phyloP scores from a whole-genome alignment of 1,139 yeast genomes.

The Blastobotrys ciferrii region DNA sequence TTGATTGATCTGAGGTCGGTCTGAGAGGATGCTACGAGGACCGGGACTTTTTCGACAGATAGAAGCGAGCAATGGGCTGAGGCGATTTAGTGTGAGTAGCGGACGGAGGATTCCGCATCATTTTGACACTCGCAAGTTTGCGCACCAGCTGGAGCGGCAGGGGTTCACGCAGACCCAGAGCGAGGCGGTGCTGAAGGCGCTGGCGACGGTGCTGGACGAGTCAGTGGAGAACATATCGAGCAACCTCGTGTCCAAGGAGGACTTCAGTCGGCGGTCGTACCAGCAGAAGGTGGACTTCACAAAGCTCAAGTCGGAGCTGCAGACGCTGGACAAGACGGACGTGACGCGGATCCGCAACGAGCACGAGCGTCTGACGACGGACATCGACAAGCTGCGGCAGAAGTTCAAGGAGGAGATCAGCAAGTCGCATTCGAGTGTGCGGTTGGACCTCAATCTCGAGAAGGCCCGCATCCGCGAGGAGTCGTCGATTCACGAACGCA shows the following conservation, averaged over 20 bases:
- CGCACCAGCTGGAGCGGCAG: slow-evolving; percentile 60
- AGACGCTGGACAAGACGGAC: slow-evolving; percentile 83
- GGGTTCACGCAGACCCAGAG: slow-evolving; percentile 80
- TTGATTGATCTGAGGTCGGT: too few species aligned
- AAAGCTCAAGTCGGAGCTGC: slow-evolving; percentile 85
- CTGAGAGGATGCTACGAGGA: neutral
- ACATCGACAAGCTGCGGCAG: slow-evolving; percentile 81
- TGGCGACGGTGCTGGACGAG: slow-evolving; percentile 75
- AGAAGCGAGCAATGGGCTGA: neutral
- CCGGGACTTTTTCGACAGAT: neutral
- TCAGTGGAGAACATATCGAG: slow-evolving; percentile 74
- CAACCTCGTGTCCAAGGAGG: slow-evolving; percentile 78
- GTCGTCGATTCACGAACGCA: slow-evolving; percentile 84
- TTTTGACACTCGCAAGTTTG: slow-evolving; percentile 79
- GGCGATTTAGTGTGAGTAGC: slow-evolving; percentile 3
- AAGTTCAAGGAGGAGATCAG: slow-evolving; percentile 88
- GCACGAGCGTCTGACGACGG: slow-evolving; percentile 80
- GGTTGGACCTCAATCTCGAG: slow-evolving; percentile 86
- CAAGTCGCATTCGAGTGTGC: slow-evolving; percentile 84
- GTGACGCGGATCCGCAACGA: slow-evolving; percentile 80
- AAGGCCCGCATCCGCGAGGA: slow-evolving; percentile 96
- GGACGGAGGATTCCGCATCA: slow-evolving; percentile 34
- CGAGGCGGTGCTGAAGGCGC: slow-evolving; percentile 72
- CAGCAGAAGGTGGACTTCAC: slow-evolving; percentile 97
- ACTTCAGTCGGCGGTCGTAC: slow-evolving; percentile 77